Evolutionary conservation across 192 early-diverging fungal species (phyloP), one percentile per base, ranked within the genome.

Genomic region (Podochytrium sp.): DNA sequence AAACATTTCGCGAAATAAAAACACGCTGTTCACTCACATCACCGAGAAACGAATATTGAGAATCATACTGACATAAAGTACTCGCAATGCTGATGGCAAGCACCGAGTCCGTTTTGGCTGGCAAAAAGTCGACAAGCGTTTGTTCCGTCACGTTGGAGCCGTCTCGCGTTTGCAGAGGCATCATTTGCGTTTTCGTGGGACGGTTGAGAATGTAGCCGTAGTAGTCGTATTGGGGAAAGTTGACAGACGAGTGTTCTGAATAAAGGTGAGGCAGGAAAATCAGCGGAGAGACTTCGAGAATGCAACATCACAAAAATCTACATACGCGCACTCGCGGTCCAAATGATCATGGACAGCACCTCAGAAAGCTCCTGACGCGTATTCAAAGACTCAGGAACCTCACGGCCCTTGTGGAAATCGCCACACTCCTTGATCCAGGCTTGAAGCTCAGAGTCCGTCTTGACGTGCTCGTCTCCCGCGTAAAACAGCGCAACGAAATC

Each of bases 161-260:
- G 4, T 20, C 35, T 16, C 29, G 18, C 1, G 6, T 23, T 33
- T 51, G 29, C 10, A 55, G 20, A n/a, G 40, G 47, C 10, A 7
- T 14, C 29, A 23, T 51, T 23, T 51, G 47, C 16, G 49, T 37
- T 55, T 68, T 68, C 3, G 23, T 12, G 29, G 66, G 51, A 14
- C 51, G n/a, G 52, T 52, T 68, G 52, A 37, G 66, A 2, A 6
- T 20, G 33, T 55, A 7, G 50, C 30, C 12, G 20, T 34, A 29
- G 32, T 51, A 55, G 18, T 52, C 52, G 52, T 56, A 56, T 56
- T 69, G 67, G 1, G 67, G 52, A 34, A 37, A 69, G 37, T 69
- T 69, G 38, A 56, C n/a, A 10, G 67, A 55, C 2, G 51, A 56
- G 52, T 69, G 67, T 38, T 62, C 60, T 62, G 43, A 16, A 39